Base-by-base conservation (phyloP, 179 eudicot genomes). In the Pouteria campechiana region DNA sequence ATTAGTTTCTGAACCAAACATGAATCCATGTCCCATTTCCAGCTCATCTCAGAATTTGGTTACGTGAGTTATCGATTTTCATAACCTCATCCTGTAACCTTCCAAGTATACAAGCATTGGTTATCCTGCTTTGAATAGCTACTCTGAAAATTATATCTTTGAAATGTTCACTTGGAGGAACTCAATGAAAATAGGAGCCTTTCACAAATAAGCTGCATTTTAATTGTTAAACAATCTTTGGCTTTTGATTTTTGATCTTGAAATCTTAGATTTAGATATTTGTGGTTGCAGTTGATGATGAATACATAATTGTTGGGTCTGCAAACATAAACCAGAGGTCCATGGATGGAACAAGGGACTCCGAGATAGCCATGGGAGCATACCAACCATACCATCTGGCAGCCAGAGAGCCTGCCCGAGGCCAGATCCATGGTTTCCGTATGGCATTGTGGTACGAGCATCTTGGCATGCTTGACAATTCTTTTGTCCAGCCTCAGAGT, bases 261-360 rank as follows among this genome's bases (percentile, higher is more conserved):
- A 3, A 5, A 37, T 37, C n/a, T 3, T 35, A 17, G 2, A 4
- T 28, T 54, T 23, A 11, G 6, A n/a, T n/a, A n/a, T n/a, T n/a
- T n/a, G n/a, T n/a, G 37, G 33, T 9, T 67, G 60, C 63, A 79
- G 90, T 80, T 46, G 94, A 83, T 52, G 94, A 83, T 6, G 94
- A 83, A 43, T 83, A 83, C 76, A 84, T 84, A 37, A 84, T 83
- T 6, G 17, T 76, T 3, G 94, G 94, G 50, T 83, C 94, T 3
- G 94, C 94, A 63, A 83, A 83, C 66, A 80, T 83, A 59, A 83
- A 83, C 64, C 90, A 83, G 46, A 62, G 90, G 36, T 84, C 94
- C 9, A 81, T 84, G 94, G 89, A 84, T 11, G 94, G 94, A 12
- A 64, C 78, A 2, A 61, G 90, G 21, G 94, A 81, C 64, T 80